Conservation (phyloP, 2,329 filamentous ascomycete genomes). For the Neonectria neomacrospora region DNA sequence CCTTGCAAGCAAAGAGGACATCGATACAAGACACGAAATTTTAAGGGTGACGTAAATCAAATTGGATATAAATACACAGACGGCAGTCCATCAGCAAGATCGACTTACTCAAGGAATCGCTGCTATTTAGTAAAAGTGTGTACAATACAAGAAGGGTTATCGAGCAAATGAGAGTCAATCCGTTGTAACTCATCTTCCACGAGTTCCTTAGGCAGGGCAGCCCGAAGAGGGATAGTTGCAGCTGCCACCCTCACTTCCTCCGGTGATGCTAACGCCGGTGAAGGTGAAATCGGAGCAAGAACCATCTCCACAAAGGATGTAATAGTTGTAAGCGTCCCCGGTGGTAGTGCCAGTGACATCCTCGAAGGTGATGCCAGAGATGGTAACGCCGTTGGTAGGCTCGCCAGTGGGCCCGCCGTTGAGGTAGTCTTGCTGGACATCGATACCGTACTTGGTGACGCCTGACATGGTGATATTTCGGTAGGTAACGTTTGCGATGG, state of each 20-base stretch:
- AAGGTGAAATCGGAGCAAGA: slow-evolving; percentile 61
- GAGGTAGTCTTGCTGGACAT: slow-evolving; percentile 55
- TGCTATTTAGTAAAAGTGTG: neutral
- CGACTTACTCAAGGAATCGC: neutral
- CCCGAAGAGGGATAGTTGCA: slow-evolving; percentile 28
- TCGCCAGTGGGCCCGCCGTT: slow-evolving; percentile 55
- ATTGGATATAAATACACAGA: too few species aligned
- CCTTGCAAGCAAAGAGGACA: too few species aligned
- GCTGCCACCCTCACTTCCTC: slow-evolving; percentile 49
- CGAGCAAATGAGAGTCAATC: neutral
- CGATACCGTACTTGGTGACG: slow-evolving; percentile 51
- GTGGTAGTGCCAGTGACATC: slow-evolving; percentile 50
- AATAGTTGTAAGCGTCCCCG: slow-evolving; percentile 53
- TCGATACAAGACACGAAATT: too few species aligned
- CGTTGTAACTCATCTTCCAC: neutral
- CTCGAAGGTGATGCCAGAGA: slow-evolving; percentile 57
- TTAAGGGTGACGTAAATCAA: too few species aligned
- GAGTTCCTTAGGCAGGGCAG: slow-evolving; percentile 56
- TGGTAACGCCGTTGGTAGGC: slow-evolving; percentile 58
- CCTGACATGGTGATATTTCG: slow-evolving; percentile 52
- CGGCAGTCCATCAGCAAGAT: too few species aligned
- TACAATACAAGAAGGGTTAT: neutral
- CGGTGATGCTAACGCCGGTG: slow-evolving; percentile 57
- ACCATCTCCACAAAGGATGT: slow-evolving; percentile 60
- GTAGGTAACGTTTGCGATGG: slow-evolving; percentile 54